Conservation (phyloP, 192 early-diverging fungal genomes). For the Coemansia pectinata region DNA sequence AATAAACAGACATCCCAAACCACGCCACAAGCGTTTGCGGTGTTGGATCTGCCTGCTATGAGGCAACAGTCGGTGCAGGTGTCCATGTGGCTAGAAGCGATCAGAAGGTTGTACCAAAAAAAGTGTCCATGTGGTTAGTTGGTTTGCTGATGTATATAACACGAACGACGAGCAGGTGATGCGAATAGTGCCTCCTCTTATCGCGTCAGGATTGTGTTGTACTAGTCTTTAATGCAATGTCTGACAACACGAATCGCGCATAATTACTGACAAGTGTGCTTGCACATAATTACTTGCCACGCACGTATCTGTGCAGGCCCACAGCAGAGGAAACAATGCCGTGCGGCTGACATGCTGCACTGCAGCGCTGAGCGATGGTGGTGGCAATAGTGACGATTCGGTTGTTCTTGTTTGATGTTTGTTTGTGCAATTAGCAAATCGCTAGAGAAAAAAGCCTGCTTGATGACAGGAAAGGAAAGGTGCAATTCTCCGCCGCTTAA, state of each 20-base stretch:
- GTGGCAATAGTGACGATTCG: not conserved
- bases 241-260: not conserved
- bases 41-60: not conserved
- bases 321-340: not conserved
- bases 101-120: not conserved
- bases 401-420: not conserved
- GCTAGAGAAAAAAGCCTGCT: not conserved
- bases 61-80: not conserved
- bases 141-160: not conserved
- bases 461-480: not conserved
- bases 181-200: not conserved
- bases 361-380: not conserved
- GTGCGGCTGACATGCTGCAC: not conserved
- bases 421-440: not conserved
- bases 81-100: not conserved
- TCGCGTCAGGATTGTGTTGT: not conserved
- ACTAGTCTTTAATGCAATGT: not conserved
- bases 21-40: not conserved
- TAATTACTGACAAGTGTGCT: conserved; percentile 1
- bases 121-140: not conserved
- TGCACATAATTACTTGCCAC: conserved; percentile 1
- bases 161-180: not conserved
- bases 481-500: not conserved
- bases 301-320: conserved; percentile 2
- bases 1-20: not conserved